These are phyloP conservation scores for Penicillium angulare DNA, from an alignment of 495 filamentous ascomycete genomes.

Conservation along the genomic window DNA sequence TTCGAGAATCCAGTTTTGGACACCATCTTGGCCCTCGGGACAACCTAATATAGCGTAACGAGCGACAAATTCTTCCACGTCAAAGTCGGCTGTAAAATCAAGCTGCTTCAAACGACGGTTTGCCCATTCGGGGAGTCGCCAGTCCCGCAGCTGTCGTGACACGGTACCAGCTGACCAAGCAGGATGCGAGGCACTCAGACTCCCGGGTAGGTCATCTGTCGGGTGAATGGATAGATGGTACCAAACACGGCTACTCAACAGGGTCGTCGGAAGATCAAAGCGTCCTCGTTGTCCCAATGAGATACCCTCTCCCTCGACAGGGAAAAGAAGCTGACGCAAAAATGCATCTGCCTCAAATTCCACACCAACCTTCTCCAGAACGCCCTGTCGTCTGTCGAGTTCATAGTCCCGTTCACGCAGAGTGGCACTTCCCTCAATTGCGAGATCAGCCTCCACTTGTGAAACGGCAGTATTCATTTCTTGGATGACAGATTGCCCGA, in stretches of 20 bases:
- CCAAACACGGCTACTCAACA: slow-evolving; percentile 87
- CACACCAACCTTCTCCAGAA: slow-evolving; percentile 80
- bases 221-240: slow-evolving; percentile 92
- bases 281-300: slow-evolving; percentile 70
- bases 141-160: slow-evolving; percentile 86
- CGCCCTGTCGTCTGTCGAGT: slow-evolving; percentile 74
- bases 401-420: slow-evolving; percentile 73
- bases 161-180: slow-evolving; percentile 90
- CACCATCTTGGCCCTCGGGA: slow-evolving; percentile 84
- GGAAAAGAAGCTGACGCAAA: slow-evolving; percentile 78
- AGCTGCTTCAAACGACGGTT: slow-evolving; percentile 87
- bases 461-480: slow-evolving; percentile 82
- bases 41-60: slow-evolving; percentile 85
- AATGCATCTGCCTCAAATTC: slow-evolving; percentile 84
- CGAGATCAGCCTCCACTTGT: slow-evolving; percentile 78
- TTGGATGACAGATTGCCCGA: slow-evolving; percentile 73
- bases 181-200: slow-evolving; percentile 60
- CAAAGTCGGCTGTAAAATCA: slow-evolving; percentile 98
- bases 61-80: slow-evolving; percentile 83
- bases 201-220: slow-evolving; percentile 78
- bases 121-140: slow-evolving; percentile 94
- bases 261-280: slow-evolving; percentile 64
- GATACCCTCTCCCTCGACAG: slow-evolving; percentile 71
- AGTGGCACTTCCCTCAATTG: slow-evolving; percentile 63
- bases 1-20: slow-evolving; percentile 93